Conservation (phyloP, 371 early-diverging fungal species). For the Syncephalastrum racemosum region DNA sequence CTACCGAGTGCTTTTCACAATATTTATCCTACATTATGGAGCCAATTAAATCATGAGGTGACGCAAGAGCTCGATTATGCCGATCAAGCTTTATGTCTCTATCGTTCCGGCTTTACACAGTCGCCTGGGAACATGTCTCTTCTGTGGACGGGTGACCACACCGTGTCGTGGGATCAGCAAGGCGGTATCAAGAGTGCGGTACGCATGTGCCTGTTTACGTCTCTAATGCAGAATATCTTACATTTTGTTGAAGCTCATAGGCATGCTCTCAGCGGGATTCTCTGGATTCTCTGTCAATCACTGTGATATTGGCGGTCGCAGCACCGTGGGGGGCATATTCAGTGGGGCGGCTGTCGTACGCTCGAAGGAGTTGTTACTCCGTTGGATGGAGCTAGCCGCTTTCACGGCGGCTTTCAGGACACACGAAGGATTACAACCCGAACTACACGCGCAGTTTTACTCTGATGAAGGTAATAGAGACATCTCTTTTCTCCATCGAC, state of each 20-base stretch:
- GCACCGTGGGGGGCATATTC: constrained; percentile 26
- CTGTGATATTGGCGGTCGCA: constrained; percentile 53
- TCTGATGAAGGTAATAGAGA: constrained; percentile 42
- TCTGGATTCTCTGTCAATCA: constrained; percentile 50
- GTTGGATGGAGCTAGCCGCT: constrained; percentile 59
- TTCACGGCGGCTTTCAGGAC: constrained; percentile 49
- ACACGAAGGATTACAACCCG: constrained; percentile 45
- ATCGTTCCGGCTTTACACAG: constrained; percentile 31
- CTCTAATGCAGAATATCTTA: neutral
- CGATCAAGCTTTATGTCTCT: constrained; percentile 30
- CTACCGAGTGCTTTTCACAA: constrained; percentile 31
- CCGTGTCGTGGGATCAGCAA: constrained; percentile 42
- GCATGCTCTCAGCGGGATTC: constrained; percentile 49
- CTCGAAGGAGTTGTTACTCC: constrained; percentile 37
- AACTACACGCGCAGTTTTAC: constrained; percentile 54
- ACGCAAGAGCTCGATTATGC: constrained; percentile 22
- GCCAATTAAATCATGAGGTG: constrained; percentile 26
- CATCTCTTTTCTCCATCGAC: neutral
- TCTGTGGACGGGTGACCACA: constrained; percentile 47
- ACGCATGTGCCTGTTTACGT: constrained; percentile 7
- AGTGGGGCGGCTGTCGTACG: constrained; percentile 38
- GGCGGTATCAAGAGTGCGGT: constrained; percentile 51
- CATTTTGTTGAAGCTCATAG: constrained; percentile 18
- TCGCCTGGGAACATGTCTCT: constrained; percentile 35
- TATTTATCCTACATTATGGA: constrained; percentile 40